phyloP scores from a whole-genome alignment of 768 basidiomycete genomes.

The Rhizopogon vesiculosus region DNA sequence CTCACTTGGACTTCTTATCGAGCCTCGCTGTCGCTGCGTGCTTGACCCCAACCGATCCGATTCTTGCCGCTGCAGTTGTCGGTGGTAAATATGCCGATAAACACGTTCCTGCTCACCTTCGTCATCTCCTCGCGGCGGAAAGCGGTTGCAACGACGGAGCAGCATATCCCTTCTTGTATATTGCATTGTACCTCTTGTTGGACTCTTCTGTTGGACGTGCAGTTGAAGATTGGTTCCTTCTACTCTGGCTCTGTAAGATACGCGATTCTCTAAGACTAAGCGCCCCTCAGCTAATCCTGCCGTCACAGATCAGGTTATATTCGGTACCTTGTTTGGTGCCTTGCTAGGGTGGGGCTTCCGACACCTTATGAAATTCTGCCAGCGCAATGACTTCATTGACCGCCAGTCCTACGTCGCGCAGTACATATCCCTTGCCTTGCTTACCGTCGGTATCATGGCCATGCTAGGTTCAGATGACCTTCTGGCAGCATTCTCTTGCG shows the following conservation, averaged over 20 bases:
- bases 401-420: slow-evolving; percentile 94
- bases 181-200: slow-evolving; percentile 83
- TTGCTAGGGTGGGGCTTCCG: slow-evolving; percentile 76
- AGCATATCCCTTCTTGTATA: slow-evolving; percentile 89
- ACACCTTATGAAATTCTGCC: slow-evolving; percentile 90
- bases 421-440: slow-evolving; percentile 77
- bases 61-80: slow-evolving; percentile 47
- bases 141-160: slow-evolving; percentile 96
- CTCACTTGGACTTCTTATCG: slow-evolving; percentile 84
- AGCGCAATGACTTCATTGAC: slow-evolving; percentile 83
- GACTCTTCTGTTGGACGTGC: slow-evolving; percentile 60
- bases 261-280: neutral
- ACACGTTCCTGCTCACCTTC: slow-evolving; percentile 85
- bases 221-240: slow-evolving; percentile 82
- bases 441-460: slow-evolving; percentile 80
- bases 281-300: slow-evolving; percentile 4
- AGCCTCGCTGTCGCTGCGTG: slow-evolving; percentile 89
- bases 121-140: slow-evolving; percentile 63
- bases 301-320: slow-evolving; percentile 63
- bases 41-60: slow-evolving; percentile 75
- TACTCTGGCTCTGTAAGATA: slow-evolving; percentile 79
- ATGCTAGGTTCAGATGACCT: slow-evolving; percentile 92
- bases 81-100: slow-evolving; percentile 98
- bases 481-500: slow-evolving; percentile 91
- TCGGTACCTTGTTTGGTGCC: slow-evolving; percentile 74